Evolutionary conservation across 805 yeast genomes (phyloP).

Genomic region (Suhomyces sp.): DNA sequence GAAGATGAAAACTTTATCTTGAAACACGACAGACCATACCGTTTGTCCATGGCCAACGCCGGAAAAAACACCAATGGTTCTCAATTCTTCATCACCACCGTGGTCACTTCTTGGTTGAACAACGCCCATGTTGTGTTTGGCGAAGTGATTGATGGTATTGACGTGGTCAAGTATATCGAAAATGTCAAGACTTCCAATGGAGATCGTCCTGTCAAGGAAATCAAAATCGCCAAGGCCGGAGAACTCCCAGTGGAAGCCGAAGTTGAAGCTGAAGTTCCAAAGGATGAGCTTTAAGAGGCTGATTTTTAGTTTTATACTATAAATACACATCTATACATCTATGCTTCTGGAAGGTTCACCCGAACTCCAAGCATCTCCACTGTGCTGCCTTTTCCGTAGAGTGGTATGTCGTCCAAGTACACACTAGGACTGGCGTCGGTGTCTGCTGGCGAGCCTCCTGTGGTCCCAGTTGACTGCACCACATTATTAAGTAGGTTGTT

Average conservation of each 20-base stretch:
- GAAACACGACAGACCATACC: slow-evolving; percentile 68
- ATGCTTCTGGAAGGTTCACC: slow-evolving; percentile 16
- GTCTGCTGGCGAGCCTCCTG: neutral
- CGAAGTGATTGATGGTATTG: slow-evolving; percentile 85
- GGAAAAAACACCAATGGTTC: slow-evolving; percentile 84
- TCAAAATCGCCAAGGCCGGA: slow-evolving; percentile 70
- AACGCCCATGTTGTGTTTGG: slow-evolving; percentile 97
- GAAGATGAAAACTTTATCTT: slow-evolving; percentile 73
- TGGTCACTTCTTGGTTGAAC: slow-evolving; percentile 85
- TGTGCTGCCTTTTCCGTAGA: slow-evolving; percentile 39
- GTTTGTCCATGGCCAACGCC: slow-evolving; percentile 76
- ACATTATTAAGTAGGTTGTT: slow-evolving; percentile 30
- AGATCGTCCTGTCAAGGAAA: slow-evolving; percentile 67
- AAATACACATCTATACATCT: neutral
- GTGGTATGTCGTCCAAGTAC: slow-evolving; percentile 38
- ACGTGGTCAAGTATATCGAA: slow-evolving; percentile 75
- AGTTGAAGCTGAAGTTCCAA: slow-evolving; percentile 11
- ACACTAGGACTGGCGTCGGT: slow-evolving; percentile 17
- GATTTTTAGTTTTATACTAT: too few relatives aligned
- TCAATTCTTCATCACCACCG: slow-evolving; percentile 94
- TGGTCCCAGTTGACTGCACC: slow-evolving; percentile 11
- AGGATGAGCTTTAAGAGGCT: slow-evolving; percentile 2
- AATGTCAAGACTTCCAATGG: slow-evolving; percentile 63
- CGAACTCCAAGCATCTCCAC: slow-evolving; percentile 35
- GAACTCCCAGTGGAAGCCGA: slow-evolving; percentile 46